Percentiles rank a stretch among this genome's conserved stretches.
These are phyloP conservation scores for Acer negundo DNA, from an alignment of 345 rosid species.

Conservation along the genomic window DNA sequence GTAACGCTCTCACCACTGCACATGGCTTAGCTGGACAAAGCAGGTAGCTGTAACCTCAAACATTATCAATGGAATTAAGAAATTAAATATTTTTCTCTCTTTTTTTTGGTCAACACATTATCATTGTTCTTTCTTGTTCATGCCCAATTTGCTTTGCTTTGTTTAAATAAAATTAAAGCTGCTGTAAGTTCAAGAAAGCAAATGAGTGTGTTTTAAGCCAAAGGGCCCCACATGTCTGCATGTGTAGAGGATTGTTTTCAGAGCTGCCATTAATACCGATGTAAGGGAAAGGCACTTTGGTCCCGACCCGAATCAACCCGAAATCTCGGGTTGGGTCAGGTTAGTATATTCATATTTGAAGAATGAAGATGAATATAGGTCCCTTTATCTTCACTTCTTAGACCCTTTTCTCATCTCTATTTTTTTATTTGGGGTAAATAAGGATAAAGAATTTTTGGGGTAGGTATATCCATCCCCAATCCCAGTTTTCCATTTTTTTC, in stretches of 20 bases:
- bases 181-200: conserved; percentile 33
- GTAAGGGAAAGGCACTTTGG: too few relatives aligned
- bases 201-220: conserved; percentile 66
- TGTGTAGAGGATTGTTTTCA: conserved; percentile 33
- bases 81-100: neutral
- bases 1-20: conserved; percentile 30
- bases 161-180: neutral
- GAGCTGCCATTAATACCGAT: conserved; percentile 22
- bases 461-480: too few relatives aligned
- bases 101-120: neutral
- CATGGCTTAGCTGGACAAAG: conserved; percentile 43
- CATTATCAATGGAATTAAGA: neutral
- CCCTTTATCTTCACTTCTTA: too few relatives aligned
- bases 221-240: conserved; percentile 60
- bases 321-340: too few relatives aligned
- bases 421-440: too few relatives aligned
- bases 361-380: too few relatives aligned
- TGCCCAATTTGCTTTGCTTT: neutral
- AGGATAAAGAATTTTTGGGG: too few relatives aligned
- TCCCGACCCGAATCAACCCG: too few relatives aligned
- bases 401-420: too few relatives aligned
- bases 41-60: conserved; percentile 25
- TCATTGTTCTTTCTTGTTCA: neutral
- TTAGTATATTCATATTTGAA: too few relatives aligned
- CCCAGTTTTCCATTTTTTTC: too few relatives aligned